Evolutionary conservation across 768 basidiomycete species (phyloP).

Genomic region (Boletus sp.): DNA sequence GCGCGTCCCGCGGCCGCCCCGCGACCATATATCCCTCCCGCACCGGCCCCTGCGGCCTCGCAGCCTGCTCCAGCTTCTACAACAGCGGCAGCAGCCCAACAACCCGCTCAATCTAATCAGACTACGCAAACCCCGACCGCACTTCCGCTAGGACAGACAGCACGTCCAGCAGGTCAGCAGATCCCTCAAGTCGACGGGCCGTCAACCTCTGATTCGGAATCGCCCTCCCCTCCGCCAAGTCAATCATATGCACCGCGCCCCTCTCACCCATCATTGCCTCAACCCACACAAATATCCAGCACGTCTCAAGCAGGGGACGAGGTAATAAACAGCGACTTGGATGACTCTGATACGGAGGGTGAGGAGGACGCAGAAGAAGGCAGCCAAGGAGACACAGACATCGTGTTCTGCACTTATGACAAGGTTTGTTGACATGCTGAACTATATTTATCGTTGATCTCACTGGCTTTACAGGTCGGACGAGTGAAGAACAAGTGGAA

Average conservation of each 20-base stretch:
- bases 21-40: conserved; percentile 25
- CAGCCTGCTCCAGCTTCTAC: conserved; percentile 16
- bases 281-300: conserved; percentile 43
- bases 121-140: conserved; percentile 6
- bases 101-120: conserved; percentile 20
- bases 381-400: conserved; percentile 74
- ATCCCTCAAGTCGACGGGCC: conserved; percentile 87
- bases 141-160: conserved; percentile 18
- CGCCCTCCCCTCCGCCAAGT: conserved; percentile 65
- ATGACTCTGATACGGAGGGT: conserved; percentile 88
- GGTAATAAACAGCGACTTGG: conserved; percentile 94
- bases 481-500: conserved; percentile 99
- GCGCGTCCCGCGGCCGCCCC: conserved; percentile 18
- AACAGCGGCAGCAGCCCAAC: conserved; percentile 10
- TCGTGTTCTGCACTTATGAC: conserved; percentile 98
- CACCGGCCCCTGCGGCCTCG: conserved; percentile 21
- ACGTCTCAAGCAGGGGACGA: conserved; percentile 56
- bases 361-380: conserved; percentile 84
- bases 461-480: conserved; percentile 63
- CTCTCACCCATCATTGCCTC: conserved; percentile 75
- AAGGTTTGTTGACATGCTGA: conserved; percentile 56
- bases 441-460: conserved; percentile 1
- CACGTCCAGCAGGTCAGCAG: conserved; percentile 24
- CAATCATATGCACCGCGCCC: conserved; percentile 65
- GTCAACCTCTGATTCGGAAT: conserved; percentile 62